Percentiles rank a stretch among this genome's conserved stretches.
Evolutionary conservation across 2,329 filamentous ascomycete species (phyloP).

Genomic region (Coniosporium tulheliwenetii): DNA sequence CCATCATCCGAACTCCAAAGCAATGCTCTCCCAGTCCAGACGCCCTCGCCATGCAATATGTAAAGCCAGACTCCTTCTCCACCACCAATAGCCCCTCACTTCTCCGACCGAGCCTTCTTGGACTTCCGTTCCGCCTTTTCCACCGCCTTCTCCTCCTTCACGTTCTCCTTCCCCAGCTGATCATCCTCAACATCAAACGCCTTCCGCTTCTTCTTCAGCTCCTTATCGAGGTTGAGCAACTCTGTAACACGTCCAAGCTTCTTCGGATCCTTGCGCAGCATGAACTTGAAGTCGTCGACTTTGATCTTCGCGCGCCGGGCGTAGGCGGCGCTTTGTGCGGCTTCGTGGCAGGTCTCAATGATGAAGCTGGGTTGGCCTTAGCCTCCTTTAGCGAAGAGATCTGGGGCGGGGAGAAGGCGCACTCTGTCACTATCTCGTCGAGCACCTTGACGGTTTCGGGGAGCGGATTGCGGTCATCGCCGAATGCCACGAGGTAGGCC

Average conservation of each 20-base stretch:
- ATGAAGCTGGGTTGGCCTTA: slow-evolving; percentile 44
- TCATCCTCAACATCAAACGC: slow-evolving; percentile 52
- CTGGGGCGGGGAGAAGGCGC: slow-evolving; percentile 1
- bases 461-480: slow-evolving; percentile 63
- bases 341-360: slow-evolving; percentile 82
- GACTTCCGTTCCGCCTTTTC: slow-evolving; percentile 13
- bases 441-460: slow-evolving; percentile 73
- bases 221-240: slow-evolving; percentile 73
- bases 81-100: slow-evolving; percentile 6
- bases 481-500: slow-evolving; percentile 63
- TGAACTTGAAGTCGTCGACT: slow-evolving; percentile 94
- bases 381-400: not conserved
- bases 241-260: slow-evolving; percentile 85
- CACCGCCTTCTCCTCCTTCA: slow-evolving; percentile 21
- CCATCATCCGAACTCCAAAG: too few species aligned
- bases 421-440: slow-evolving; percentile 87
- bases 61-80: not conserved
- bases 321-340: slow-evolving; percentile 71
- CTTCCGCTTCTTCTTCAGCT: slow-evolving; percentile 71
- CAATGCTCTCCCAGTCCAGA: too few species aligned
- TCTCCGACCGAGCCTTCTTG: slow-evolving; percentile 15
- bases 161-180: slow-evolving; percentile 35
- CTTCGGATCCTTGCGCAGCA: slow-evolving; percentile 66
- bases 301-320: slow-evolving; percentile 92
- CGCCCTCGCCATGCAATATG: not conserved